phyloP scores from a whole-genome alignment of 2,329 filamentous ascomycete genomes.

The Cladosporium cucumerinum region DNA sequence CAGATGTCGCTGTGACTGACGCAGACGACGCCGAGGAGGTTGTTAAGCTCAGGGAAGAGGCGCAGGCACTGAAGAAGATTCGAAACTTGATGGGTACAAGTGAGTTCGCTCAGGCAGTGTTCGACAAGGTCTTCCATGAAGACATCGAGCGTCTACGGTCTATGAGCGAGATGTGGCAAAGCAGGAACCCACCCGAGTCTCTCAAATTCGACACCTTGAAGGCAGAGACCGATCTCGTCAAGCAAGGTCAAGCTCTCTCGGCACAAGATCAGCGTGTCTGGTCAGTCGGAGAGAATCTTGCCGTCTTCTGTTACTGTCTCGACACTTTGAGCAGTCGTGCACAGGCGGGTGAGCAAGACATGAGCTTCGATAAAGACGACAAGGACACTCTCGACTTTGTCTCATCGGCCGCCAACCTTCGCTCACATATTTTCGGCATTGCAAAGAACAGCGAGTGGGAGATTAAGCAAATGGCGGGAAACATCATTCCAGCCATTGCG shows the following conservation, averaged over 20 bases:
- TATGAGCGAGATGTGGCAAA: constrained; percentile 97
- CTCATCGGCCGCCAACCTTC: constrained; percentile 81
- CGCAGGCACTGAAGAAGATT: constrained; percentile 78
- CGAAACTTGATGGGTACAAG: constrained; percentile 74
- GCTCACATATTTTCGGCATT: constrained; percentile 85
- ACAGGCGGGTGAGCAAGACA: constrained; percentile 56
- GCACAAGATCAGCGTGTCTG: constrained; percentile 68
- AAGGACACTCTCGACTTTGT: constrained; percentile 94
- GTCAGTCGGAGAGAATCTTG: constrained; percentile 78
- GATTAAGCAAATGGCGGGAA: constrained; percentile 97
- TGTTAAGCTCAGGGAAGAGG: constrained; percentile 78
- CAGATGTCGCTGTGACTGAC: constrained; percentile 73
- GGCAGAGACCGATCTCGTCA: constrained; percentile 33
- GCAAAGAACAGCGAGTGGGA: constrained; percentile 88
- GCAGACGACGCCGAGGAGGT: constrained; percentile 89
- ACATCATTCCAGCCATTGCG: constrained; percentile 97
- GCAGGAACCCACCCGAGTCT: constrained; percentile 67
- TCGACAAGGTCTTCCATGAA: constrained; percentile 86
- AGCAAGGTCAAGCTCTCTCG: constrained; percentile 49
- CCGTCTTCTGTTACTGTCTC: constrained; percentile 82
- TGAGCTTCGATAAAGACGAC: constrained; percentile 96
- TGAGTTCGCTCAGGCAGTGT: constrained; percentile 74
- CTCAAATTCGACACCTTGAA: constrained; percentile 60
- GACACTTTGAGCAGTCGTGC: constrained; percentile 72
- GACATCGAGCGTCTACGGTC: constrained; percentile 79